Evolutionary conservation across 768 basidiomycete genomes (phyloP).

Genomic region (Chalciporus chontae): DNA sequence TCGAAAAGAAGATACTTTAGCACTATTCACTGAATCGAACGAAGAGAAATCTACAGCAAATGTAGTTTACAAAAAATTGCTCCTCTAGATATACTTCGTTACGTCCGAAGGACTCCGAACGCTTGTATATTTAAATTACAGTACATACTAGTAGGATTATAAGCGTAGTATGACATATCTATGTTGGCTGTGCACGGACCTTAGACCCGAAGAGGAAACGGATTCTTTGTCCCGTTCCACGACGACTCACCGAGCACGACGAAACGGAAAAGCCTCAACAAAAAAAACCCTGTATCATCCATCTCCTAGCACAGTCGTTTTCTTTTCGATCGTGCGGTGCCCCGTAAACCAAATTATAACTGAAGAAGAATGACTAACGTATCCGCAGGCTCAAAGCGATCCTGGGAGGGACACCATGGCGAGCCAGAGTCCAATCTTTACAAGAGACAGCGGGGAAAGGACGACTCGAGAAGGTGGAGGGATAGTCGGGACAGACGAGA

Average conservation of each 20-base stretch:
- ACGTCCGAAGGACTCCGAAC: too few relatives aligned
- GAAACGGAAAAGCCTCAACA: background rate
- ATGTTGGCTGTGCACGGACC: constrained; percentile 18
- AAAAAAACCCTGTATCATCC: background rate
- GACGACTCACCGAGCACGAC: constrained; percentile 1
- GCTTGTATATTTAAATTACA: too few relatives aligned
- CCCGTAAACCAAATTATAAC: constrained; percentile 58
- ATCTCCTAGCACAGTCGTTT: constrained; percentile 14
- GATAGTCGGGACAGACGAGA: constrained; percentile 36
- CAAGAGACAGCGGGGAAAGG: constrained; percentile 54
- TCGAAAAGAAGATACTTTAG: too few relatives aligned
- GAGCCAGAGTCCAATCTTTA: constrained; percentile 33
- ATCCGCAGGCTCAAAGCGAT: constrained; percentile 80
- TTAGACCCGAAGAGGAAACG: constrained; percentile 1
- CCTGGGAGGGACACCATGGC: constrained; percentile 58
- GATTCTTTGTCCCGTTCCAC: background rate
- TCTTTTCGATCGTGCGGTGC: constrained; percentile 73
- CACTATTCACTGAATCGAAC: too few relatives aligned
- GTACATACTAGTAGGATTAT: too few relatives aligned
- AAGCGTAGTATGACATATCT: too few relatives aligned
- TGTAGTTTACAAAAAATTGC: too few relatives aligned
- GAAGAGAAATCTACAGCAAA: too few relatives aligned
- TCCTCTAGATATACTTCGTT: too few relatives aligned
- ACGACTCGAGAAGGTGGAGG: constrained; percentile 63
- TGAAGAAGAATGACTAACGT: constrained; percentile 67